Conservation (phyloP, 495 filamentous ascomycete genomes). For the Penicillium goetzii region DNA sequence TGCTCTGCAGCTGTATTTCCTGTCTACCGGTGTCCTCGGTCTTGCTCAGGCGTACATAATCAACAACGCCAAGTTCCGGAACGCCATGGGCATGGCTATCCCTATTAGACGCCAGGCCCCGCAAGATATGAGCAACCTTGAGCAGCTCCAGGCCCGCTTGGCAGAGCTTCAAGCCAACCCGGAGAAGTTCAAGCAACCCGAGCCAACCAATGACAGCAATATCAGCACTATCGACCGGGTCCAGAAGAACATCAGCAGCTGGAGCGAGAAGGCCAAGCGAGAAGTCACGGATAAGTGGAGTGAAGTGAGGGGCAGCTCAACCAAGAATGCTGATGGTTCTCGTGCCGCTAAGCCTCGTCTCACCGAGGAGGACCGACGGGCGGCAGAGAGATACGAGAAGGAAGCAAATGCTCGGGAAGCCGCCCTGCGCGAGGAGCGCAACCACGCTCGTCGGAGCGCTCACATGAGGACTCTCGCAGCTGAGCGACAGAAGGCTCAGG, state of each 20-base stretch:
- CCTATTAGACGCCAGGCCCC: not conserved
- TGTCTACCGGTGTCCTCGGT: conserved; percentile 57
- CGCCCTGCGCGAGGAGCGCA: conserved; percentile 26
- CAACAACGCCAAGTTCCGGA: conserved; percentile 34
- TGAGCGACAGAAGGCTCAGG: conserved; percentile 26
- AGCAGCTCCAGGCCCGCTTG: conserved; percentile 12
- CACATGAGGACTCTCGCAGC: conserved; percentile 20
- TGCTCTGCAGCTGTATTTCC: conserved; percentile 74
- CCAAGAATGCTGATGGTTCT: conserved; percentile 27
- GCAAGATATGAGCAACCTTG: conserved; percentile 2
- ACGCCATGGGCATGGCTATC: conserved; percentile 31
- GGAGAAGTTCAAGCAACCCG: conserved; percentile 7
- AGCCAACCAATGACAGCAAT: not conserved
- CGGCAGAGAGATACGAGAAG: conserved; percentile 27
- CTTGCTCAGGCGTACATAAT: conserved; percentile 61
- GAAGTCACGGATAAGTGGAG: conserved; percentile 7
- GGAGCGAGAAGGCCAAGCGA: conserved; percentile 10
- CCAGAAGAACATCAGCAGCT: conserved; percentile 11
- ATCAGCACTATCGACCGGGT: conserved; percentile 24
- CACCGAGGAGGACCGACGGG: conserved; percentile 18
- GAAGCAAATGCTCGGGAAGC: conserved; percentile 20
- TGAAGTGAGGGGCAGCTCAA: not conserved
- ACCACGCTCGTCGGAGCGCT: conserved; percentile 26
- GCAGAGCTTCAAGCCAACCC: conserved; percentile 15
- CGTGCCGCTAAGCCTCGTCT: conserved; percentile 25